Evolutionary conservation across 2,329 filamentous ascomycete genomes (phyloP).

Genomic region (Penicillium sp.): DNA sequence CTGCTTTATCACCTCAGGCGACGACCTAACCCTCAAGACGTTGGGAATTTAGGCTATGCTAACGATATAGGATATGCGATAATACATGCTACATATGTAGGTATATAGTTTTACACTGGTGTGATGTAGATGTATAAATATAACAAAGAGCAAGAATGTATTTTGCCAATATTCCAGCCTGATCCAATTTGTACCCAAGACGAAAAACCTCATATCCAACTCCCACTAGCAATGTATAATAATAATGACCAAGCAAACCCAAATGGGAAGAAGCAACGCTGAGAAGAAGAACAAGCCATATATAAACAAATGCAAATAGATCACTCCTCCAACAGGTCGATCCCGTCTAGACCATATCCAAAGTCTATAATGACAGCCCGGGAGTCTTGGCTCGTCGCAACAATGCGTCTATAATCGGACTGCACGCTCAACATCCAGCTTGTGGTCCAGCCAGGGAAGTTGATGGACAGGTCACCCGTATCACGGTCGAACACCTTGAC

Average conservation of each 20-base stretch:
- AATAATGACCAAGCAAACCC: not conserved
- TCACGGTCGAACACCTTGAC: slow-evolving; percentile 93
- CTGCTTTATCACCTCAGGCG: not conserved
- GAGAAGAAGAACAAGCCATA: slow-evolving; percentile 12
- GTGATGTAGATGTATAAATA: slow-evolving; percentile 2
- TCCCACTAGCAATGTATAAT: slow-evolving; percentile 1
- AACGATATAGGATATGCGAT: not conserved
- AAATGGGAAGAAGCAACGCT: slow-evolving; percentile 16
- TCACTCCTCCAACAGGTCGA: slow-evolving; percentile 52
- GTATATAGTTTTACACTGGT: slow-evolving; percentile 1
- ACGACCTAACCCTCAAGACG: not conserved
- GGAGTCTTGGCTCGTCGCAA: slow-evolving; percentile 91
- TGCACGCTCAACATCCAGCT: slow-evolving; percentile 97
- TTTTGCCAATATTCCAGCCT: slow-evolving; percentile 3
- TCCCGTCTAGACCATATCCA: slow-evolving; percentile 59
- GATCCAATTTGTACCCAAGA: not conserved
- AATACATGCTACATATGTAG: not conserved
- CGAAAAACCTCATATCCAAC: not conserved
- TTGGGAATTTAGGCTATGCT: not conserved
- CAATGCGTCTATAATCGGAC: slow-evolving; percentile 90
- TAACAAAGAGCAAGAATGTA: slow-evolving; percentile 9
- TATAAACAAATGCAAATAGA: slow-evolving; percentile 11
- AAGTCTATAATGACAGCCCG: slow-evolving; percentile 95
- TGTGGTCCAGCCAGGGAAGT: slow-evolving; percentile 91
- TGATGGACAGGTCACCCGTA: slow-evolving; percentile 72